Percentiles rank a stretch among this genome's conserved stretches.
Conservation (phyloP, 2,329 filamentous ascomycete species). For the Beauveria asiatica region DNA sequence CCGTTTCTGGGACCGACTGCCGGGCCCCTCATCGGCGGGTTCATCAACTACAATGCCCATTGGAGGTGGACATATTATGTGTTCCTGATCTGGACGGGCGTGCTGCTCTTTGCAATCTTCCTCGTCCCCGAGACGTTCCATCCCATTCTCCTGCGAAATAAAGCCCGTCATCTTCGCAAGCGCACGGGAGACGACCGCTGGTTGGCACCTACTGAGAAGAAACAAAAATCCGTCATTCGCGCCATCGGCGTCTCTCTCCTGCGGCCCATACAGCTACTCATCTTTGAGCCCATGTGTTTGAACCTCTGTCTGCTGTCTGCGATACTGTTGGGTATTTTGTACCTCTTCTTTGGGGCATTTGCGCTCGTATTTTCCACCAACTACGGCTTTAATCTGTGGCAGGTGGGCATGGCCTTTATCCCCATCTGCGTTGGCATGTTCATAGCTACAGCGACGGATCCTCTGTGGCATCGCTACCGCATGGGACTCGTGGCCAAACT, state of each 20-base stretch:
- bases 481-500: slow-evolving; percentile 46
- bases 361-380: slow-evolving; percentile 66
- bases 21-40: slow-evolving; percentile 61
- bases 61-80: slow-evolving; percentile 86
- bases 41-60: slow-evolving; percentile 66
- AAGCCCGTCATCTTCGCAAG: slow-evolving; percentile 60
- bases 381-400: slow-evolving; percentile 70
- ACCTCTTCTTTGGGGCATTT: slow-evolving; percentile 88
- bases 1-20: slow-evolving; percentile 56
- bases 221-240: slow-evolving; percentile 54
- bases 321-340: slow-evolving; percentile 77
- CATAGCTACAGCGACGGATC: slow-evolving; percentile 51
- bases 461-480: slow-evolving; percentile 57
- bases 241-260: slow-evolving; percentile 53
- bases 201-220: slow-evolving; percentile 68
- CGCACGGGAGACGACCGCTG: slow-evolving; percentile 72
- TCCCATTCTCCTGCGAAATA: slow-evolving; percentile 62
- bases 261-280: slow-evolving; percentile 70
- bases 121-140: slow-evolving; percentile 86
- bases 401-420: slow-evolving; percentile 71
- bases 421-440: slow-evolving; percentile 63
- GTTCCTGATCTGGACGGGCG: slow-evolving; percentile 71
- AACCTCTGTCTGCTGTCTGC: slow-evolving; percentile 76
- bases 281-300: slow-evolving; percentile 78
- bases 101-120: slow-evolving; percentile 52